Evolutionary conservation across 2,329 filamentous ascomycete genomes (phyloP), one percentile per base, ranked within the genome.

Genomic region (Colletotrichum endophyticum): DNA sequence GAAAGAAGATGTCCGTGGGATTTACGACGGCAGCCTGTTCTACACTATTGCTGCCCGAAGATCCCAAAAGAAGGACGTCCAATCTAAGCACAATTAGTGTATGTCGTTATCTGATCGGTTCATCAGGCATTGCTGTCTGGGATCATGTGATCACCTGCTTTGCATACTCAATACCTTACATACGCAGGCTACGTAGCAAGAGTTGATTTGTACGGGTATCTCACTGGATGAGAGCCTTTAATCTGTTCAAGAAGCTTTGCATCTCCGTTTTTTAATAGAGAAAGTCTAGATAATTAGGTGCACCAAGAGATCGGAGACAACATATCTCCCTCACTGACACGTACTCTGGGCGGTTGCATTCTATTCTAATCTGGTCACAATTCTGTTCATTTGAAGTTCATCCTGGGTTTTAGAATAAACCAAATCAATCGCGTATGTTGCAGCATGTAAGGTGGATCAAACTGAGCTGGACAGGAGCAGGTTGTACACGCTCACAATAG

Each of bases 1-100:
- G 79, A 92, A 92, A 82, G 90, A 92, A 62, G 91, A 92, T 11
- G 75, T 82, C 9, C 79, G 80, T 1, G 74, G 75, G 5, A 32
- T 82, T 7, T 82, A 80, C 8, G 80, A 82, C 44, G 80, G 76
- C n/a, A 77, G 74, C 66, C 16, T 74, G 8, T 73, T 76, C 27
- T 70, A 78, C 69, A 75, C 39, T 13, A 72, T 70, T 59, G 72
- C 62, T 9, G 63, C 39, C 8, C 57, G 70, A 4, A 53, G 68
- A 28, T 28, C 57, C 7, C 16, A 32, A 15, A 62, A 62, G 32
- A 15, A 63, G 25, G 32, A 70, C 4, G 13, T 34, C 8, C 39
- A 13, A 12, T 11, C 9, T 27, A 34, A 66, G 2, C 25, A 32
- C 6, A 28, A 32, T 7, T 49, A 66, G 39, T 16, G 1, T 30